These are phyloP conservation scores for Scutellaria galericulata DNA, from an alignment of 257 asterid genomes.

Conservation along the genomic window DNA sequence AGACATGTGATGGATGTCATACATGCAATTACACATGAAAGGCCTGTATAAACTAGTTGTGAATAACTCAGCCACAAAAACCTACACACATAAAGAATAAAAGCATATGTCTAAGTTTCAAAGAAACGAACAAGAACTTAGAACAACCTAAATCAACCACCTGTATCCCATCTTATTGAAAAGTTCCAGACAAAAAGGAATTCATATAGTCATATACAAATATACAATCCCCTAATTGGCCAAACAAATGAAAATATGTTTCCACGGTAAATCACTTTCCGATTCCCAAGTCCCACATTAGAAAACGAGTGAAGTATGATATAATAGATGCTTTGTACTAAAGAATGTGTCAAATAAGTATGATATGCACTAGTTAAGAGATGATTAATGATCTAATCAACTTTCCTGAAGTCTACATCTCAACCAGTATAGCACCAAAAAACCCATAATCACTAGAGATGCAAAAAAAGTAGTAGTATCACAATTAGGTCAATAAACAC, in stretches of 20 bases:
- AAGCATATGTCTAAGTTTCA: not conserved
- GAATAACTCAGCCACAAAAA: not conserved
- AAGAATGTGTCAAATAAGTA: not conserved
- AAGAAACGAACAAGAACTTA: not conserved
- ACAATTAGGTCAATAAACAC: not conserved
- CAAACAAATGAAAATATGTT: not conserved
- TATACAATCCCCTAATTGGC: not conserved
- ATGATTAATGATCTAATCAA: constrained; percentile 18
- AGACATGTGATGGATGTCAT: not conserved
- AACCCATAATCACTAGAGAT: constrained; percentile 9
- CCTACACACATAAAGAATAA: not conserved
- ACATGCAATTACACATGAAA: too few relatives aligned
- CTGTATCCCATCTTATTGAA: not conserved
- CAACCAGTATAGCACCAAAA: constrained; percentile 5
- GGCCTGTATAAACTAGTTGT: not conserved
- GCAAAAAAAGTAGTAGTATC: constrained; percentile 20
- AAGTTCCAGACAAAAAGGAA: too few relatives aligned
- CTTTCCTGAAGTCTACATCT: constrained; percentile 13
- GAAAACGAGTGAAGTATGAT: not conserved
- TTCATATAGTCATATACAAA: not conserved
- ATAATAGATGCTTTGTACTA: not conserved
- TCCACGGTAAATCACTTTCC: not conserved
- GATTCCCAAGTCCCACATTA: not conserved
- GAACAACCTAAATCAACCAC: constrained; percentile 9
- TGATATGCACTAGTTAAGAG: constrained; percentile 7